Conservation (phyloP, 345 rosid species). For the Turnera subulata region DNA sequence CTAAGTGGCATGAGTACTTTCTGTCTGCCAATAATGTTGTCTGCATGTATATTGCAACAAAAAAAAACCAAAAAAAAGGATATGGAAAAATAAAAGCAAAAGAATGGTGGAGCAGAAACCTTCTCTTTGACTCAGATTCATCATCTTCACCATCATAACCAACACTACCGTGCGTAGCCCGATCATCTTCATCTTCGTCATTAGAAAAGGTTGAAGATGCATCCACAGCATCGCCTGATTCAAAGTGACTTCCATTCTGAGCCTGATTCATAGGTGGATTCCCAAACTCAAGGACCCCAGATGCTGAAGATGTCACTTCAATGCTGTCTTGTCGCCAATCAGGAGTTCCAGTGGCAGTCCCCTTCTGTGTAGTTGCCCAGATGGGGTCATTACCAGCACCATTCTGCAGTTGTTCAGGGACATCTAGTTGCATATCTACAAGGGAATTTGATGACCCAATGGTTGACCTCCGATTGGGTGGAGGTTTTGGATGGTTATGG, state of each 20-base stretch:
- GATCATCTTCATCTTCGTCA: conserved; percentile 33
- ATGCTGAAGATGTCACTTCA: conserved; percentile 27
- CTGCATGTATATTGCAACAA: too few species aligned
- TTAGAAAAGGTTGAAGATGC: conserved; percentile 36
- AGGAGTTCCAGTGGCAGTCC: conserved; percentile 30
- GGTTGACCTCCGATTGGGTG: conserved; percentile 55
- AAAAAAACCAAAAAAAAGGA: too few species aligned
- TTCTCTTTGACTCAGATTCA: conserved; percentile 35
- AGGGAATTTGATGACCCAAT: conserved; percentile 47
- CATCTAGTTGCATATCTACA: conserved; percentile 50
- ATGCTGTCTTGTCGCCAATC: conserved; percentile 59
- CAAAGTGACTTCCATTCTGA: conserved; percentile 47
- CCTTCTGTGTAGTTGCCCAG: conserved; percentile 48
- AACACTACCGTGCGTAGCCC: conserved; percentile 25
- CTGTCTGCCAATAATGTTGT: background rate
- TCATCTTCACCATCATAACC: conserved; percentile 31
- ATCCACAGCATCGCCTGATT: conserved; percentile 70
- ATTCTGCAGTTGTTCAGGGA: conserved; percentile 45
- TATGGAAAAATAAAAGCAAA: background rate
- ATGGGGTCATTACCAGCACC: conserved; percentile 42
- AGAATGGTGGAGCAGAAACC: conserved; percentile 11
- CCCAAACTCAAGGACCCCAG: conserved; percentile 43
- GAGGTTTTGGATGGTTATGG: conserved; percentile 82
- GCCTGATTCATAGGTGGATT: conserved; percentile 42
- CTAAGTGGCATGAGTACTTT: background rate